These are phyloP conservation scores for Podila clonocystis DNA, from an alignment of 192 early-diverging fungal genomes.

Conservation along the genomic window DNA sequence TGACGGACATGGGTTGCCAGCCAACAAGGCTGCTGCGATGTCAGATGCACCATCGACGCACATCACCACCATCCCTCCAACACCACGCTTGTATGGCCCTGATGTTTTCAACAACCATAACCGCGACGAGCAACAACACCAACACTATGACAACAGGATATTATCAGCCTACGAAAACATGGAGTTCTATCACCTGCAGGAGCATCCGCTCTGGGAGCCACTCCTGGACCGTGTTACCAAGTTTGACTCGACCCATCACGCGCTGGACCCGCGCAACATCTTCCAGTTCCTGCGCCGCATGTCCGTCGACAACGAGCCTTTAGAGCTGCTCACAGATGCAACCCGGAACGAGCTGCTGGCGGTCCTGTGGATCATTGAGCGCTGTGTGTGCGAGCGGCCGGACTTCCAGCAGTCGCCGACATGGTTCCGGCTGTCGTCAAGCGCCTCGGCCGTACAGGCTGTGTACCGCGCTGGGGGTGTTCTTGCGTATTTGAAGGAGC, in stretches of 20 bases:
- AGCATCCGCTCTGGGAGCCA: slow-evolving; percentile 39
- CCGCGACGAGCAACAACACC: background rate
- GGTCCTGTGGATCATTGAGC: slow-evolving; percentile 34
- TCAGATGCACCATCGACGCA: background rate
- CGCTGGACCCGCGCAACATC: slow-evolving; percentile 26
- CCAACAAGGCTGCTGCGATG: background rate
- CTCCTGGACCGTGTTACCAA: slow-evolving; percentile 39
- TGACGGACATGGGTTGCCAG: too few relatives aligned
- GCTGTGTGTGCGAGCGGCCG: slow-evolving; percentile 28
- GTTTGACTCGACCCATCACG: slow-evolving; percentile 42
- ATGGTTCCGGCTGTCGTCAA: slow-evolving; percentile 49
- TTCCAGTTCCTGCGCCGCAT: slow-evolving; percentile 40
- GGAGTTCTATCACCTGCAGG: slow-evolving; percentile 27
- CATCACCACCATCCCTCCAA: background rate
- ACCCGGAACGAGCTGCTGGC: slow-evolving; percentile 21
- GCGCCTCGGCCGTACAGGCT: slow-evolving; percentile 30
- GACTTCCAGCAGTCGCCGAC: slow-evolving; percentile 40
- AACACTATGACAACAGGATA: background rate
- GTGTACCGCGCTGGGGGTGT: slow-evolving; percentile 24
- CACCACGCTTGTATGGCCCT: background rate
- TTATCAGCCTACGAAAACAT: slow-evolving; percentile 32
- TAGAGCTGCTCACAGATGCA: slow-evolving; percentile 11
- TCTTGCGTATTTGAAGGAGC: slow-evolving; percentile 25
- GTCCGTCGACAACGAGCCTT: background rate
- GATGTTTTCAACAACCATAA: background rate